Evolutionary conservation across 2,329 filamentous ascomycete genomes (phyloP).

Genomic region (Xylariaceae sp.): DNA sequence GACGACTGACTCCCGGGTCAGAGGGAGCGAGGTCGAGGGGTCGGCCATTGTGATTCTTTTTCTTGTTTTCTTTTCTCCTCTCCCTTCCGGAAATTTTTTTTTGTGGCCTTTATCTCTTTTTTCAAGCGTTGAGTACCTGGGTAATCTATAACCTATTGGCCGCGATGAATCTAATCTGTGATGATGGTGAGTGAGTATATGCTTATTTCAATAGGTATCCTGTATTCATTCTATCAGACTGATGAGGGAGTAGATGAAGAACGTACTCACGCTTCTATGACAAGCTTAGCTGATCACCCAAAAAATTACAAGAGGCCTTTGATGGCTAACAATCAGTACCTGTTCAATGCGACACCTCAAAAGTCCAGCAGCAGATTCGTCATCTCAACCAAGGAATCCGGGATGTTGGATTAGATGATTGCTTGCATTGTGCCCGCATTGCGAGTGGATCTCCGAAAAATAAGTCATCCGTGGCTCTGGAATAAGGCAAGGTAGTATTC

Average conservation of each 20-base stretch:
- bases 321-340: too few relatives aligned
- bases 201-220: too few relatives aligned
- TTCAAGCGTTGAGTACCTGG: too few relatives aligned
- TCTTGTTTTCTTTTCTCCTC: neutral
- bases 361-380: neutral
- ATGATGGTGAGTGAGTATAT: neutral
- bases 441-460: constrained; percentile 5
- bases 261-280: neutral
- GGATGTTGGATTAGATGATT: neutral
- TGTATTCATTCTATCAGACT: too few relatives aligned
- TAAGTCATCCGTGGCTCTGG: neutral
- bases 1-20: constrained; percentile 67
- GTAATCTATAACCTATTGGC: too few relatives aligned
- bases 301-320: too few relatives aligned
- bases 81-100: neutral
- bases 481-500: neutral
- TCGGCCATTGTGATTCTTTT: constrained; percentile 43
- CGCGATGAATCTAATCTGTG: neutral
- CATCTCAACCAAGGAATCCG: too few relatives aligned
- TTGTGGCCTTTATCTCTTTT: neutral
- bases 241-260: neutral
- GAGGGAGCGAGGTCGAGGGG: constrained; percentile 50
- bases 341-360: too few relatives aligned
- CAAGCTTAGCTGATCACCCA: too few relatives aligned
- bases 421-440: neutral